Evolutionary conservation across 2,329 filamentous ascomycete genomes (phyloP).

Genomic region (Botrytis fragariae): DNA sequence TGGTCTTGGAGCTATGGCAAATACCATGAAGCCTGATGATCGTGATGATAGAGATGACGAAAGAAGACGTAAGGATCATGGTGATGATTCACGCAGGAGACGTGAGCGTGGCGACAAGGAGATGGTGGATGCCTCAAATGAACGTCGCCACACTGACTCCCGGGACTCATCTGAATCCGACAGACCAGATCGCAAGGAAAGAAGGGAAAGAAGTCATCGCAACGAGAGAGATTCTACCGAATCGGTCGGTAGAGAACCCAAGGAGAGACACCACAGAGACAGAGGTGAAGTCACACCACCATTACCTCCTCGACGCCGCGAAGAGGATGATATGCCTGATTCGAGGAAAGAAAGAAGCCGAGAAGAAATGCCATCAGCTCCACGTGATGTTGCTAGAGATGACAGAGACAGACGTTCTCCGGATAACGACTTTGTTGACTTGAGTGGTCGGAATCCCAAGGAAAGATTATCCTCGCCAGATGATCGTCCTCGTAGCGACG

Average conservation of each 20-base stretch:
- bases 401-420: constrained; percentile 23
- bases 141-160: constrained; percentile 27
- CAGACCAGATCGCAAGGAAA: constrained; percentile 27
- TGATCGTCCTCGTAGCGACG: constrained; percentile 27
- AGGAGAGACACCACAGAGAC: constrained; percentile 29
- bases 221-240: constrained; percentile 30
- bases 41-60: constrained; percentile 33
- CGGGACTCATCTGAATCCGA: constrained; percentile 12
- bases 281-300: constrained; percentile 23
- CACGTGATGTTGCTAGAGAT: constrained; percentile 15
- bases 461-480: constrained; percentile 44
- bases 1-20: constrained; percentile 36
- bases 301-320: constrained; percentile 13
- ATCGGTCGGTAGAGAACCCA: constrained; percentile 29
- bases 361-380: constrained; percentile 5
- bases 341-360: constrained; percentile 4
- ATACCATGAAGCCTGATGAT: constrained; percentile 31
- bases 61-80: constrained; percentile 32
- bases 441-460: constrained; percentile 45
- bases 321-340: constrained; percentile 9
- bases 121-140: constrained; percentile 26
- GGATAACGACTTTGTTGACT: constrained; percentile 26
- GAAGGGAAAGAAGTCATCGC: constrained; percentile 29
- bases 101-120: constrained; percentile 32
- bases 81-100: constrained; percentile 34